Evolutionary conservation across 306 rosid genomes (phyloP), one percentile per base, ranked within the genome.

Genomic region (Oxytropis ochrocephala): DNA sequence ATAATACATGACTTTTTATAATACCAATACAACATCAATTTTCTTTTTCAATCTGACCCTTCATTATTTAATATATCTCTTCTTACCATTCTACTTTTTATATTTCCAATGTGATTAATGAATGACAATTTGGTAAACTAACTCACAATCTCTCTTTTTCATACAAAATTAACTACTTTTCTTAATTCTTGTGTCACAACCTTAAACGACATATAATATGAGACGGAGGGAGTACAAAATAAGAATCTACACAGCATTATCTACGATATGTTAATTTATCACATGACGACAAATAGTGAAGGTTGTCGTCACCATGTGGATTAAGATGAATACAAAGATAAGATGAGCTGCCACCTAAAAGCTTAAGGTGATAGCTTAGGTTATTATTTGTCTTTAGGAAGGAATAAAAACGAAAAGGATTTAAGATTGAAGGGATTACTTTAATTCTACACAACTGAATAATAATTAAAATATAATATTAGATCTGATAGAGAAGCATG

Each of bases 261-360:
- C 18, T 43, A 58, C 24, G 11, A 64, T 9, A 16, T 13, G 16
- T 39, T 57, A 60, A 27, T 77, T 69, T 78, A 78, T 74, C 80
- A 74, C 78, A 69, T 63, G 72, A 72, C n/a, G 68, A 81, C 78
- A 64, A 69, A 56, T 64, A 77, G 67, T 36, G 60, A 51, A 21
- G 7, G 68, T 30, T 64, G 70, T 56, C 44, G 70, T 56, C 44
- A 17, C 64, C 76, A 72, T 62, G 85, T 73, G 67, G 77, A 77
- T 63, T 62, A 54, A 69, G 85, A 56, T 66, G 59, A 61, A 62
- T 19, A 12, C 74, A 67, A 47, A 73, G 79, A 69, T 11, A 77
- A 67, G 4, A 57, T 74, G 80, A 64, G 78, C 73, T 46, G 65
- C 72, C 82, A 78, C 70, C 85, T 51, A 69, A 69, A 67, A 76